Conservation (phyloP, 2,329 filamentous ascomycete genomes). For the Thielaviopsis populi region DNA sequence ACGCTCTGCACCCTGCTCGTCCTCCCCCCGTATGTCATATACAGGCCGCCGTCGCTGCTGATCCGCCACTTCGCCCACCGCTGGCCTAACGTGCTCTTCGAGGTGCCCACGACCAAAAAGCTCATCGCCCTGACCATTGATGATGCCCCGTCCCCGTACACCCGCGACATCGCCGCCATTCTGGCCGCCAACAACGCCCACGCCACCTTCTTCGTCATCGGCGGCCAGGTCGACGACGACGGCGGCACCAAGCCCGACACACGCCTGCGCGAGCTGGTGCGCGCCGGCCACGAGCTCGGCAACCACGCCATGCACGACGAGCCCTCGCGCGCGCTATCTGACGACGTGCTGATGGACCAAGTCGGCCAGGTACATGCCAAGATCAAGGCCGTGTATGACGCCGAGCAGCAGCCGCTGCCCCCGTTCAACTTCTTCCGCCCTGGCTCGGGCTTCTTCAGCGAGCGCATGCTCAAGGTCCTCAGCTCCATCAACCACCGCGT, state of each 20-base stretch:
- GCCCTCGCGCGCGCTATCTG: constrained; percentile 47
- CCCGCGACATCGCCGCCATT: constrained; percentile 51
- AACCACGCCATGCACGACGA: constrained; percentile 89
- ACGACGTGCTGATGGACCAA: constrained; percentile 45
- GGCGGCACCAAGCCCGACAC: constrained; percentile 28
- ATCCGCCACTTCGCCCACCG: constrained; percentile 54
- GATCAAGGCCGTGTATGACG: constrained; percentile 42
- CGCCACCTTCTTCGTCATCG: constrained; percentile 84
- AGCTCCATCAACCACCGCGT: constrained; percentile 50
- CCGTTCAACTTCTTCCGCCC: constrained; percentile 61
- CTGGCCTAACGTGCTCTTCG: constrained; percentile 70
- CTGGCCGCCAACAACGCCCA: constrained; percentile 50
- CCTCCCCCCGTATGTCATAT: constrained; percentile 50
- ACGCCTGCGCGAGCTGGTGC: constrained; percentile 42
- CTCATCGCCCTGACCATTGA: constrained; percentile 75
- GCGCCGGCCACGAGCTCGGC: constrained; percentile 53
- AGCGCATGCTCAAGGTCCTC: constrained; percentile 48
- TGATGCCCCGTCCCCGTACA: constrained; percentile 64
- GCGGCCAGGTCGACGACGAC: constrained; percentile 49
- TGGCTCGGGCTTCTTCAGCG: constrained; percentile 70
- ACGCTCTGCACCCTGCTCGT: constrained; percentile 26
- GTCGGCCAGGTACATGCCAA: constrained; percentile 48
- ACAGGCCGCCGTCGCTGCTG: constrained; percentile 62
- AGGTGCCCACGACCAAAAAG: constrained; percentile 42
- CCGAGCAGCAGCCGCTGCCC: constrained; percentile 29